Percentiles rank a stretch among this genome's conserved stretches.
Evolutionary conservation across 768 basidiomycete species (phyloP).

Genomic region (Termitomyces titanicus): DNA sequence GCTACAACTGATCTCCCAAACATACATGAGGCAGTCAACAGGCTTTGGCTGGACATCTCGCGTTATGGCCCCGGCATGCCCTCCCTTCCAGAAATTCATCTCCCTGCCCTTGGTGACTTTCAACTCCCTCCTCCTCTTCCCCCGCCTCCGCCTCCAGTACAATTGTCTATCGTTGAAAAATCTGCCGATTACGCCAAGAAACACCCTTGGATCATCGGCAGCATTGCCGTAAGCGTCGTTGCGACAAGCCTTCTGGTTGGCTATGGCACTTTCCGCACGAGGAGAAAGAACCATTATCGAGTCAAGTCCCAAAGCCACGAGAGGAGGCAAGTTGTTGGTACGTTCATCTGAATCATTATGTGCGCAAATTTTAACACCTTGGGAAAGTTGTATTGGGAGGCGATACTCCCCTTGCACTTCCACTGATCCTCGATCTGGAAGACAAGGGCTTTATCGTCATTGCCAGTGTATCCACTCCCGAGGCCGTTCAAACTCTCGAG

Average conservation of each 20-base stretch:
- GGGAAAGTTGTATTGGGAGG: conserved; percentile 44
- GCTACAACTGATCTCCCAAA: conserved; percentile 60
- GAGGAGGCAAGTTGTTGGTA: conserved; percentile 70
- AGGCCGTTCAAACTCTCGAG: conserved; percentile 65
- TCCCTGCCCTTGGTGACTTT: conserved; percentile 68
- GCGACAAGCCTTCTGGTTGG: conserved; percentile 62
- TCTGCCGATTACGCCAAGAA: conserved; percentile 49
- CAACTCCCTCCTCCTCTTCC: conserved; percentile 62
- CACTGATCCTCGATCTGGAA: conserved; percentile 72
- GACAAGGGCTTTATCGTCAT: conserved; percentile 81
- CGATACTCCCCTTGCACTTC: conserved; percentile 67
- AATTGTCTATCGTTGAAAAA: conserved; percentile 42
- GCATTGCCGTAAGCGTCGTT: conserved; percentile 51
- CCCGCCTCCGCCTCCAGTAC: conserved; percentile 53
- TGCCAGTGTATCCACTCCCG: conserved; percentile 68
- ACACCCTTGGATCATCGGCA: conserved; percentile 60
- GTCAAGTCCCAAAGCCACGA: conserved; percentile 48
- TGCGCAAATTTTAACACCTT: neutral
- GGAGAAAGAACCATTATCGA: conserved; percentile 33
- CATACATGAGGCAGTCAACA: conserved; percentile 61
- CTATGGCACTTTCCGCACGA: conserved; percentile 38
- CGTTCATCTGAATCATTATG: conserved; percentile 20
- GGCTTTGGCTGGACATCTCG: conserved; percentile 75
- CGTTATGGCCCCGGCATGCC: conserved; percentile 75
- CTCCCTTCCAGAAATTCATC: conserved; percentile 43